These are phyloP conservation scores for Taiozyma onychis DNA, from an alignment of 1,139 yeast species.

Conservation along the genomic window DNA sequence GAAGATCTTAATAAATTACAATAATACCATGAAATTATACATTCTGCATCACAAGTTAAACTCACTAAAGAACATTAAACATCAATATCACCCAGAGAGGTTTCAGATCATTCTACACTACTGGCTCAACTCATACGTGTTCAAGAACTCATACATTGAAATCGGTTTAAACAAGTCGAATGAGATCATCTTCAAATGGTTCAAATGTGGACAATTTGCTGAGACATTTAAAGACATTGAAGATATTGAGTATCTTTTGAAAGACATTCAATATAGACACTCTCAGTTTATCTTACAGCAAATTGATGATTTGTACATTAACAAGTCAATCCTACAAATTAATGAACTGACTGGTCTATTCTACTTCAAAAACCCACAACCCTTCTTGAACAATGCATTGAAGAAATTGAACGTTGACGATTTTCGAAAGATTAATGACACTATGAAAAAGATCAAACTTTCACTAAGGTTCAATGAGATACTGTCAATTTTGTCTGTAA, in stretches of 20 bases:
- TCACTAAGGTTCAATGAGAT: constrained; percentile 52
- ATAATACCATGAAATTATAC: constrained; percentile 69
- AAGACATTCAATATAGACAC: constrained; percentile 30
- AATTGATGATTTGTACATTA: constrained; percentile 22
- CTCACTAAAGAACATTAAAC: constrained; percentile 48
- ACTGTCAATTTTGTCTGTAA: constrained; percentile 47
- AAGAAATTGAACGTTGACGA: constrained; percentile 34
- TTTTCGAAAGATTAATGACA: constrained; percentile 24
- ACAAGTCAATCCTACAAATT: constrained; percentile 19
- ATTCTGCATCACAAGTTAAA: constrained; percentile 61
- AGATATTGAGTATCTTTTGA: constrained; percentile 25
- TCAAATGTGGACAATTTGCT: constrained; percentile 46
- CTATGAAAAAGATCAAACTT: constrained; percentile 30
- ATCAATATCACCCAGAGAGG: constrained; percentile 58
- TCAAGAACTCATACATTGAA: constrained; percentile 49
- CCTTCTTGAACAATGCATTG: constrained; percentile 32
- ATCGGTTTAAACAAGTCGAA: constrained; percentile 56
- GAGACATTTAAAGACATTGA: constrained; percentile 26
- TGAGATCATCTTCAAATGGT: constrained; percentile 62
- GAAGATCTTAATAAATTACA: constrained; percentile 62
- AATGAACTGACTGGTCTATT: constrained; percentile 34
- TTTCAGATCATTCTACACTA: constrained; percentile 59
- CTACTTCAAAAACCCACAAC: constrained; percentile 42
- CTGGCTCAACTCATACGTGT: constrained; percentile 53
- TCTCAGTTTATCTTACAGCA: constrained; percentile 30